A percentile compares a stretch with the other conserved stretches of the same genome.
phyloP scores from a whole-genome alignment of 1,139 yeast species.

The Debaryomyces subglobosus region DNA sequence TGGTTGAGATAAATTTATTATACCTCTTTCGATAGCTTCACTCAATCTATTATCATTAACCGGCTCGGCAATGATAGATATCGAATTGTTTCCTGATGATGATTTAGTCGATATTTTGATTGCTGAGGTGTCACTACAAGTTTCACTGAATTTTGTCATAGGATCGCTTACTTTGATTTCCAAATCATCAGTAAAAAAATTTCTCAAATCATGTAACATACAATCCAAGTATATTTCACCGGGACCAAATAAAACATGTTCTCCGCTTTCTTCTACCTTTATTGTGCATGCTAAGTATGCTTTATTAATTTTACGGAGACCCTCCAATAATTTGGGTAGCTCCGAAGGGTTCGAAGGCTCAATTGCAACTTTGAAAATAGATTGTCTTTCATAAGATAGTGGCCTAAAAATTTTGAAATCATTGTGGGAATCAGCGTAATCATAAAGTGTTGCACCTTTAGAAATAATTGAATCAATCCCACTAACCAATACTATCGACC shows the following conservation, averaged over 20 bases:
- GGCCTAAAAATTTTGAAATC: conserved; percentile 36
- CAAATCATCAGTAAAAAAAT: conserved; percentile 57
- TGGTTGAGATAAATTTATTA: conserved; percentile 41
- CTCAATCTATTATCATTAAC: conserved; percentile 53
- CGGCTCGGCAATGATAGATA: conserved; percentile 83
- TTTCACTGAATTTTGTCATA: conserved; percentile 76
- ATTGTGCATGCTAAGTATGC: conserved; percentile 68
- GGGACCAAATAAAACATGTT: conserved; percentile 75
- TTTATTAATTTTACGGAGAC: conserved; percentile 62
- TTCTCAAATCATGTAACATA: conserved; percentile 73
- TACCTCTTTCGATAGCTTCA: conserved; percentile 59
- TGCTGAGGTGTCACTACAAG: conserved; percentile 67
- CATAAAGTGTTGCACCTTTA: conserved; percentile 61
- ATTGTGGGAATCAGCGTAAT: not conserved
- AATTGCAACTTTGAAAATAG: conserved; percentile 79
- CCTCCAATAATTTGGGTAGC: conserved; percentile 69
- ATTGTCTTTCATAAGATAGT: conserved; percentile 47
- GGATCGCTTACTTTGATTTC: conserved; percentile 88
- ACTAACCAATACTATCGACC: conserved; percentile 65
- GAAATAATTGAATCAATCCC: conserved; percentile 61
- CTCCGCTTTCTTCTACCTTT: conserved; percentile 88
- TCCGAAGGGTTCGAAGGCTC: conserved; percentile 84
- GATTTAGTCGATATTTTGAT: conserved; percentile 63
- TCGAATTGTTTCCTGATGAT: conserved; percentile 53
- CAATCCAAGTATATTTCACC: conserved; percentile 93